Conservation (phyloP, 129 eudicot genomes). For the carrot (Daucus carota) region DH1_v3.0 NC_030382.2:55110001-55110500, state of each 20-base stretch:
- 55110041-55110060: not conserved
- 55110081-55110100: conserved; percentile 60
- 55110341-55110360: not conserved
- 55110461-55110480: conserved; percentile 86
- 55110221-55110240: not conserved
- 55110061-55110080: not conserved
- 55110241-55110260: not conserved
- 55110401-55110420: conserved; percentile 91
- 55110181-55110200: conserved; percentile 99
- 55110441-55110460: conserved; percentile 80
- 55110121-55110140: conserved; percentile 96
- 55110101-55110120: conserved; percentile 99
- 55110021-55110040: not conserved
- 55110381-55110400: conserved; percentile 98
- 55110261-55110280: not conserved
- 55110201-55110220: conserved; percentile 66
- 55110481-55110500: conserved; percentile 82
- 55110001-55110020: not conserved
- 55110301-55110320: not conserved
- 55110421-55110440: conserved; percentile 87
- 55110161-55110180: conserved; percentile 97
- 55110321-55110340: not conserved
- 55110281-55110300: not conserved
- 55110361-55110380: conserved; percentile 73
- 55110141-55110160: conserved; percentile 66